Percentiles rank a stretch among this genome's conserved stretches.
Evolutionary conservation across 208 protist species (phyloP).

Genomic region (Crithidia sp.): DNA sequence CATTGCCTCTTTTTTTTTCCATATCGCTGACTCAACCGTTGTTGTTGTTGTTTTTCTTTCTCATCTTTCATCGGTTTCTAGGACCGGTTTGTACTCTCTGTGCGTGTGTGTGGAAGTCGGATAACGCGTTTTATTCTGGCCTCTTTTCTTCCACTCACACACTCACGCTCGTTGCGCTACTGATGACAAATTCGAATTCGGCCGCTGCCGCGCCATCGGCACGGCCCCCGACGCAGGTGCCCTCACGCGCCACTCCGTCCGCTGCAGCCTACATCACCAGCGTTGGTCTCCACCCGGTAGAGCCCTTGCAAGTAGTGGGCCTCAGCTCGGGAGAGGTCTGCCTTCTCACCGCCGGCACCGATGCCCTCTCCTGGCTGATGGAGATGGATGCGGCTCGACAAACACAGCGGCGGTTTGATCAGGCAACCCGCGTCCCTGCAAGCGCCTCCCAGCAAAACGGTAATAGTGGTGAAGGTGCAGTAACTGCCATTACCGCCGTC

Average conservation of each 20-base stretch:
- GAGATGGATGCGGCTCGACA: conserved; percentile 33
- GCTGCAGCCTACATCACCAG: conserved; percentile 31
- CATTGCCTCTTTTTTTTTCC: conserved; percentile 1
- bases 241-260: conserved; percentile 9
- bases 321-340: conserved; percentile 39
- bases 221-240: not conserved
- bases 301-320: conserved; percentile 37
- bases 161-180: too few relatives aligned
- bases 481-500: not conserved
- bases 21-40: not conserved
- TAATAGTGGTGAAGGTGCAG: not conserved
- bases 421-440: conserved; percentile 1
- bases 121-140: not conserved
- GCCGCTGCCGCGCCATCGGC: too few relatives aligned
- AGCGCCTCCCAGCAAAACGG: not conserved
- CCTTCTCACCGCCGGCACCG: conserved; percentile 33
- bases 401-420: conserved; percentile 10
- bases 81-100: too few relatives aligned
- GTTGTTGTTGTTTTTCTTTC: conserved; percentile 23
- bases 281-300: conserved; percentile 42
- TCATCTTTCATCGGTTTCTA: not conserved
- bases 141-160: not conserved
- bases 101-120: too few relatives aligned
- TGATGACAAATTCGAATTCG: too few relatives aligned
- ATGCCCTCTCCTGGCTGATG: conserved; percentile 35